Conservation (phyloP, 148 eudicot genomes). For the Heliosperma pusillum region DNA sequence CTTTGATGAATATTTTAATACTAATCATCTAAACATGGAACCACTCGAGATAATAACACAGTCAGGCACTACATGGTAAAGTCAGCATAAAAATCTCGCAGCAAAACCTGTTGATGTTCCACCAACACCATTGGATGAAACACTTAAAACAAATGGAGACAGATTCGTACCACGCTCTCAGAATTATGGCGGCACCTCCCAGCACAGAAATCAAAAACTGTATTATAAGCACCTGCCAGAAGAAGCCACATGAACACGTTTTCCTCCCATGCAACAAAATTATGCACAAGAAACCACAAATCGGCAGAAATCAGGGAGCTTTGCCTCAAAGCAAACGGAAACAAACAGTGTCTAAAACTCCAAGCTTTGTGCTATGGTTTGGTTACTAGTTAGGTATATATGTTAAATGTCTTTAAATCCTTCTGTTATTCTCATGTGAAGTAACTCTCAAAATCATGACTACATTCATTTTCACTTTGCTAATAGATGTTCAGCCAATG, state of each 20-base stretch:
- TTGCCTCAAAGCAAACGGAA: not conserved
- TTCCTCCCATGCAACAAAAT: slow-evolving; percentile 4
- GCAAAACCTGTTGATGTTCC: no score
- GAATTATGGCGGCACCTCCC: slow-evolving; percentile 98
- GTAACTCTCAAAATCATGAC: not conserved
- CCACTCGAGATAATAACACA: no score
- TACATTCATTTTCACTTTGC: not conserved
- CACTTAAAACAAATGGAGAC: not conserved
- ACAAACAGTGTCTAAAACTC: not conserved
- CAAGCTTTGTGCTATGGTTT: not conserved
- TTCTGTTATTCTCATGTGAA: not conserved
- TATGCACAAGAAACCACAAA: not conserved
- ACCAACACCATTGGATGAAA: not conserved
- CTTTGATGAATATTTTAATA: no score
- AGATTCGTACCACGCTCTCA: slow-evolving; percentile 74
- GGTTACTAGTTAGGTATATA: not conserved
- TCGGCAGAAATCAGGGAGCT: not conserved
- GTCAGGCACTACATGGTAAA: not conserved
- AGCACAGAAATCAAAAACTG: slow-evolving; percentile 82
- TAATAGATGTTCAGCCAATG: not conserved
- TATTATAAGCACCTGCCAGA: slow-evolving; percentile 66
- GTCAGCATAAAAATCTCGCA: not conserved
- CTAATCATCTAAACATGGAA: no score
- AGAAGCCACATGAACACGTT: slow-evolving; percentile 9
- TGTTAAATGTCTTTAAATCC: not conserved